Base-by-base conservation (phyloP, 2,329 filamentous ascomycete genomes). In the Remersonia thermophila region DNA sequence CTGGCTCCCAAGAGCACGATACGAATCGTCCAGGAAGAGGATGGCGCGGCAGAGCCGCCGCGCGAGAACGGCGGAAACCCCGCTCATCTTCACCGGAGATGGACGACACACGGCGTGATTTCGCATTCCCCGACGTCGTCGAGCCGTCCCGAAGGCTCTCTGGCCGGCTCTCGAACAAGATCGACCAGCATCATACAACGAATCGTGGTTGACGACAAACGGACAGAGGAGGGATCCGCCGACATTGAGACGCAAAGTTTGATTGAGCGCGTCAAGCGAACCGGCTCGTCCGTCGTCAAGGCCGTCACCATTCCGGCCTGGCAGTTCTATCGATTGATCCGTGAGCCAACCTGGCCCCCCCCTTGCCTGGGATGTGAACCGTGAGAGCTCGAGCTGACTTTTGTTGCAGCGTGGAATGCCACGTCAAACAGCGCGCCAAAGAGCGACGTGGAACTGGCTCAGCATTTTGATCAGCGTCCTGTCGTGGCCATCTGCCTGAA, bases 301-400 rank as follows among this genome's bases (percentile, higher is more conserved):
- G 87, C 93, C 50, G 82, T 96, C 11, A 79, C 89, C 40, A 94
- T 96, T 65, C 89, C 89, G 27, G 91, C 91, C 2, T 96, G 87
- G 86, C 89, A 95, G 51, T 94, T 96, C 53, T 96, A 95, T 60
- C 85, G 83, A 51, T 65, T 96, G 17, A 85, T 95, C 49, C 87
- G 82, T 86, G 63, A 61, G 81, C 43, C 28, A 23, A 6, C 8
- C 16, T 7, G 5, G 8, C n/a, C n/a, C n/a, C n/a, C n/a, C n/a
- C n/a, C n/a, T 25, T 11, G 7, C 18, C 67, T 49, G 36, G 36
- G 36, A 37, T 32, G 31, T 16, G 27, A 9, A 14, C 7, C 3
- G 3, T 7, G 7, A 32, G 11, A 12, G 12, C 17, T 13, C 27
- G 36, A 44, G 44, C 62, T 65, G 55, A 66, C 51, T 44, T 33